Evolutionary conservation across 2,329 filamentous ascomycete genomes (phyloP).

Genomic region (Neonectria sp.): DNA sequence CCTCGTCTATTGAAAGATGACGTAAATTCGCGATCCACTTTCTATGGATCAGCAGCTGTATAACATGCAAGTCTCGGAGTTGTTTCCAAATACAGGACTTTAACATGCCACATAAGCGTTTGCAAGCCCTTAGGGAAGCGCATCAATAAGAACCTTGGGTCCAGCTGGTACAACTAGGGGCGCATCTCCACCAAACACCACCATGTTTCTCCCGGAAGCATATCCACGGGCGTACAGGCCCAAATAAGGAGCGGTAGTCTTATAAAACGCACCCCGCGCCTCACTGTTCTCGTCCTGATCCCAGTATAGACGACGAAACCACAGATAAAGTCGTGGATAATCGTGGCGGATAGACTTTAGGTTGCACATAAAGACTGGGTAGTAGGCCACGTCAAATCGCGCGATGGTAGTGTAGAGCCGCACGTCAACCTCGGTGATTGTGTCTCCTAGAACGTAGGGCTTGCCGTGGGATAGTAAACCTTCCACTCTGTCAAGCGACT

Average conservation of each 20-base stretch:
- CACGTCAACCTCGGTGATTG: slow-evolving; percentile 79
- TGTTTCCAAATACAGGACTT: no score
- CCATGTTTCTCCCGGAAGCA: slow-evolving; percentile 2
- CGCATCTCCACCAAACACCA: slow-evolving; percentile 12
- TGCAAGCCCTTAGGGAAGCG: neutral
- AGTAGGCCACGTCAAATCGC: slow-evolving; percentile 79
- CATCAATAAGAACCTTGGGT: slow-evolving; percentile 16
- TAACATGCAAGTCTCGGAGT: no score
- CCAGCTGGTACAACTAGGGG: slow-evolving; percentile 19
- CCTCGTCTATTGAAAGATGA: no score
- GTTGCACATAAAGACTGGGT: slow-evolving; percentile 77
- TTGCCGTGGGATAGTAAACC: slow-evolving; percentile 62
- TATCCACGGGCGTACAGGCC: slow-evolving; percentile 5
- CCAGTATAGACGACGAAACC: slow-evolving; percentile 81
- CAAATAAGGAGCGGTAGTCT: slow-evolving; percentile 16
- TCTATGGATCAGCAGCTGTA: no score
- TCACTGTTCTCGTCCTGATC: slow-evolving; percentile 56
- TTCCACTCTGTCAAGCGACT: slow-evolving; percentile 76
- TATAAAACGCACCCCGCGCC: slow-evolving; percentile 18
- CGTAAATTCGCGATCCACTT: no score
- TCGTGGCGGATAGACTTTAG: slow-evolving; percentile 74
- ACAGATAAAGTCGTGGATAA: slow-evolving; percentile 77
- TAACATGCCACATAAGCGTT: neutral
- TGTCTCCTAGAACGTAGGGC: slow-evolving; percentile 74
- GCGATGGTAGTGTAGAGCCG: slow-evolving; percentile 76